Evolutionary conservation across 1,139 yeast species (phyloP).

Genomic region (Starmera stellimalicola): DNA sequence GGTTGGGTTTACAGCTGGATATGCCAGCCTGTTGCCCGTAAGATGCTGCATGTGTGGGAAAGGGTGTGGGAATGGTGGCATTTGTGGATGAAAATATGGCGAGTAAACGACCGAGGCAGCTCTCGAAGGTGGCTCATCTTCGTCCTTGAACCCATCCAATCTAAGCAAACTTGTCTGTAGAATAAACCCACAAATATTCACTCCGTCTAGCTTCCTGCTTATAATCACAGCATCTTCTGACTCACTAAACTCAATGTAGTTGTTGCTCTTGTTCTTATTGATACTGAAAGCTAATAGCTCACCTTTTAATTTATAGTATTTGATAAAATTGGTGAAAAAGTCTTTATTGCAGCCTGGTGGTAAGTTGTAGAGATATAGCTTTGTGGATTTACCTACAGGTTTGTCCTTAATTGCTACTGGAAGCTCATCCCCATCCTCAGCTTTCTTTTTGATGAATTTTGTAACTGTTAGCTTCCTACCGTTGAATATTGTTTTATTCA

Average conservation of each 20-base stretch:
- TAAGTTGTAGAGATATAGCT: slow-evolving; percentile 16
- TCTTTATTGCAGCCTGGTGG: slow-evolving; percentile 18
- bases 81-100: no score
- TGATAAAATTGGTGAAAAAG: slow-evolving; percentile 18
- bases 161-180: slow-evolving; percentile 7
- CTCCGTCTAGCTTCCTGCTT: slow-evolving; percentile 16
- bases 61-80: no score
- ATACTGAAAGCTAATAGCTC: slow-evolving; percentile 12
- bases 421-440: no score
- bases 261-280: slow-evolving; percentile 3
- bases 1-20: not conserved
- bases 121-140: not conserved
- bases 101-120: not conserved
- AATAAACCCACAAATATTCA: slow-evolving; percentile 12
- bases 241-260: slow-evolving; percentile 17
- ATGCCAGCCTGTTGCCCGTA: no score
- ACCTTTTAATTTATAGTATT: slow-evolving; percentile 14
- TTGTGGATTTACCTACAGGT: slow-evolving; percentile 1
- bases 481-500: slow-evolving; percentile 20
- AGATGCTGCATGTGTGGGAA: no score
- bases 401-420: no score
- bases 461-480: slow-evolving; percentile 22
- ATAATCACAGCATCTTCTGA: slow-evolving; percentile 14
- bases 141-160: not conserved
- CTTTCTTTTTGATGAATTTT: slow-evolving; percentile 23